A percentile compares a stretch with the other conserved stretches of the same genome.
phyloP scores from a whole-genome alignment of 2,329 filamentous ascomycete genomes.

The Lachnellula hyalina region DNA sequence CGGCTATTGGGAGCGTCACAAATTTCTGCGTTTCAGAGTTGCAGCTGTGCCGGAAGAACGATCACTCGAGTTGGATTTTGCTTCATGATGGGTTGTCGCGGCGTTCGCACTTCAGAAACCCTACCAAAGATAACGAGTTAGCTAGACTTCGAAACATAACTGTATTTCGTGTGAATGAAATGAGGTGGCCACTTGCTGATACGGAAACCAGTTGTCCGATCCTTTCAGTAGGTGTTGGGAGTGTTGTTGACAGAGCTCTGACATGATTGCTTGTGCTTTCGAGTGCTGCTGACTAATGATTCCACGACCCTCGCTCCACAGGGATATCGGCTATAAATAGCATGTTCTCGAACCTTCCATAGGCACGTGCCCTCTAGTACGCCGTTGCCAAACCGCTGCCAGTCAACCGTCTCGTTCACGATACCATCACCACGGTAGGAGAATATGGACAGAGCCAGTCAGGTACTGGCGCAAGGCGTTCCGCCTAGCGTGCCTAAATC shows the following conservation, averaged over 20 bases:
- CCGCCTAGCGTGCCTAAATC: slow-evolving; percentile 12
- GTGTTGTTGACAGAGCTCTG: slow-evolving; percentile 2
- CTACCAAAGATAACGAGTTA: slow-evolving; percentile 9
- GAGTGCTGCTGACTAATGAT: slow-evolving; percentile 5
- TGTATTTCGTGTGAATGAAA: slow-evolving; percentile 4
- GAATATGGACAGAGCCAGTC: slow-evolving; percentile 16
- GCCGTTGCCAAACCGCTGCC: not conserved
- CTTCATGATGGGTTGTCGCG: slow-evolving; percentile 4
- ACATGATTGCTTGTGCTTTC: slow-evolving; percentile 4
- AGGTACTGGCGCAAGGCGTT: slow-evolving; percentile 14
- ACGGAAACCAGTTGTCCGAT: slow-evolving; percentile 4
- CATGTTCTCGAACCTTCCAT: slow-evolving; percentile 8
- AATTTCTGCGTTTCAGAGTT: no score
- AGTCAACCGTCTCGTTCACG: not conserved
- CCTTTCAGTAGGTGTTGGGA: slow-evolving; percentile 5
- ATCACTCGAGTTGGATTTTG: slow-evolving; percentile 3
- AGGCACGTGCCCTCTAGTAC: not conserved
- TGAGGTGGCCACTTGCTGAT: slow-evolving; percentile 5
- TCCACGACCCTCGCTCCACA: not conserved
- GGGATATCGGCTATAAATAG: not conserved
- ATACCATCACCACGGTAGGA: not conserved
- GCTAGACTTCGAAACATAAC: slow-evolving; percentile 6
- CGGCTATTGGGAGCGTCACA: no score
- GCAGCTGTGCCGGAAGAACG: no score
- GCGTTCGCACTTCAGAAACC: slow-evolving; percentile 3